These are phyloP conservation scores for Camellia granthamiana DNA, from an alignment of 148 eudicot genomes.

Conservation along the genomic window DNA sequence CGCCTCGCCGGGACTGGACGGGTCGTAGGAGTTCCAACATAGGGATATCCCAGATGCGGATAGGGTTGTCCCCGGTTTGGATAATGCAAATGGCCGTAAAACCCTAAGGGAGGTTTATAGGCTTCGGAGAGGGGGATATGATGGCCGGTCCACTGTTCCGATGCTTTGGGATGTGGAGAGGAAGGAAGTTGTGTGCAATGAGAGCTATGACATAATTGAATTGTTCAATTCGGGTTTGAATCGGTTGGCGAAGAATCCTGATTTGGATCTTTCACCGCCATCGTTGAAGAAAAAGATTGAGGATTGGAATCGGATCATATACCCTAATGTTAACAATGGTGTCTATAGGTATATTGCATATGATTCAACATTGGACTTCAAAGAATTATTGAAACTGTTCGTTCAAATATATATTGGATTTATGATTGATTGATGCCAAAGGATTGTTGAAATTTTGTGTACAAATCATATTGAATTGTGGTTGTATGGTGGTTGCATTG, in stretches of 20 bases:
- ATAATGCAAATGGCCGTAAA: slow-evolving; percentile 56
- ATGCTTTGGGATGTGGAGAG: slow-evolving; percentile 77
- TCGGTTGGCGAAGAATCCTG: slow-evolving; percentile 44
- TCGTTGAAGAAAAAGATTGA: slow-evolving; percentile 52
- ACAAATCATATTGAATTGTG: background rate
- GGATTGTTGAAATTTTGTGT: too few relatives aligned
- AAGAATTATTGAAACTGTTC: too few relatives aligned
- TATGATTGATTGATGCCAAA: too few relatives aligned
- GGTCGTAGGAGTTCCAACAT: slow-evolving; percentile 68
- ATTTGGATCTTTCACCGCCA: slow-evolving; percentile 67
- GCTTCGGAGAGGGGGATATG: slow-evolving; percentile 61
- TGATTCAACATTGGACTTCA: too few relatives aligned
- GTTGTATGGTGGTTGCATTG: background rate
- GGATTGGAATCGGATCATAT: slow-evolving; percentile 64
- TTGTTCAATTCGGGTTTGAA: slow-evolving; percentile 76
- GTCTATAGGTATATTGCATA: slow-evolving; percentile 61
- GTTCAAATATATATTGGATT: too few relatives aligned
- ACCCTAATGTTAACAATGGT: slow-evolving; percentile 86
- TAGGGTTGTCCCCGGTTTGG: slow-evolving; percentile 38
- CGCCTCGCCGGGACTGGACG: slow-evolving; percentile 67
- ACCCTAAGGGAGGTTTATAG: slow-evolving; percentile 75
- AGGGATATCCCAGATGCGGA: background rate
- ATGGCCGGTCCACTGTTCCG: slow-evolving; percentile 85
- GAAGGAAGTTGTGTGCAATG: slow-evolving; percentile 80
- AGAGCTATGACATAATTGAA: slow-evolving; percentile 87